phyloP scores from a whole-genome alignment of 75 land plant species.

The Ceratopteris richardii region DNA sequence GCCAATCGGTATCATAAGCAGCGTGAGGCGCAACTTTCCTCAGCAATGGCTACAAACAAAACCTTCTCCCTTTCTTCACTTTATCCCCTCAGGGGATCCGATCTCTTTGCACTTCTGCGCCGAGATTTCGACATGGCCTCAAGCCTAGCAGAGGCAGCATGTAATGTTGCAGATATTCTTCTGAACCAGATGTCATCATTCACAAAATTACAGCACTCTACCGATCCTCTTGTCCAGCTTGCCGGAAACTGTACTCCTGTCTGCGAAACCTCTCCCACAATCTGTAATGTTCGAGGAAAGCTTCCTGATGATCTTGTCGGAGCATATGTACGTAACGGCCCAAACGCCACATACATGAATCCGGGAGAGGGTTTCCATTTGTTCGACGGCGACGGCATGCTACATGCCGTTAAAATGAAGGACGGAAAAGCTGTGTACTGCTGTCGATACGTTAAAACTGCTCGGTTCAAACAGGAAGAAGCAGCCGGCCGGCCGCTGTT shows the following conservation, averaged over 20 bases:
- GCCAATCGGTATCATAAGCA: too few relatives aligned
- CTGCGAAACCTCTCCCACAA: slow-evolving; percentile 38
- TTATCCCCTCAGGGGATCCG: too few relatives aligned
- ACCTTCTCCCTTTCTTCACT: too few relatives aligned
- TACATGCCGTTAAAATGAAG: slow-evolving; percentile 39
- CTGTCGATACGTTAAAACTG: slow-evolving; percentile 55
- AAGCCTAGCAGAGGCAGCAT: too few relatives aligned
- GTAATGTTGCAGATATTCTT: too few relatives aligned
- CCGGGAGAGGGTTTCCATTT: slow-evolving; percentile 41
- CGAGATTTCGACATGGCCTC: too few relatives aligned
- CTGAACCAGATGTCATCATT: too few relatives aligned
- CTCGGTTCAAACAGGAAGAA: slow-evolving; percentile 39
- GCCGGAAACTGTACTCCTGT: slow-evolving; percentile 69
- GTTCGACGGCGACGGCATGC: slow-evolving; percentile 90
- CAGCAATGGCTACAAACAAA: too few relatives aligned
- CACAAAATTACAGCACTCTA: too few relatives aligned
- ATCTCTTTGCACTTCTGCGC: too few relatives aligned
- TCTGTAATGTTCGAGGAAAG: slow-evolving; percentile 24
- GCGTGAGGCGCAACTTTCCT: too few relatives aligned
- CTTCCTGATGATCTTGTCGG: slow-evolving; percentile 57
- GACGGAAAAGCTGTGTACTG: slow-evolving; percentile 40
- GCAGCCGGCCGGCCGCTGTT: slow-evolving; percentile 25
- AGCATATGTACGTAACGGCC: slow-evolving; percentile 74
- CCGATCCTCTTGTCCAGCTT: too few relatives aligned
- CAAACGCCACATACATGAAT: slow-evolving; percentile 49